Conservation (phyloP, 352 stramenopile genomes). For the Globisporangium rhizosaccharum region DNA sequence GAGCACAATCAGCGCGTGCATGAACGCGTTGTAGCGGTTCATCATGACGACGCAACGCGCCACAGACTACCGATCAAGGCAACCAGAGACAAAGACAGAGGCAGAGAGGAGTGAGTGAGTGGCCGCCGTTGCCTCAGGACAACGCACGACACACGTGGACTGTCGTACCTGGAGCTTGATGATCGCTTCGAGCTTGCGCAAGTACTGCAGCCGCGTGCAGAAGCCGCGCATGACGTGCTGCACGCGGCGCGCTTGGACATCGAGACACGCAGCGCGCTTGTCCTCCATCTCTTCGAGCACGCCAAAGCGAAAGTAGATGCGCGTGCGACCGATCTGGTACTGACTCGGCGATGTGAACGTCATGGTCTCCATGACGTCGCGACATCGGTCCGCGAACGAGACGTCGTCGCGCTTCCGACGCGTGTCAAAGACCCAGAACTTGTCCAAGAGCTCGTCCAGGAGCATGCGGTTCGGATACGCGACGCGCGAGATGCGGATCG, state of each 20-base stretch:
- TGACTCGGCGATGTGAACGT: slow-evolving; percentile 57
- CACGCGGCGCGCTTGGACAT: slow-evolving; percentile 52
- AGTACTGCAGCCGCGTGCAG: slow-evolving; percentile 45
- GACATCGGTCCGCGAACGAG: slow-evolving; percentile 36
- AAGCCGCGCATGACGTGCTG: slow-evolving; percentile 77
- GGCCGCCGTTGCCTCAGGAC: no score
- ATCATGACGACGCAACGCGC: slow-evolving; percentile 75
- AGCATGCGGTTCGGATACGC: slow-evolving; percentile 96
- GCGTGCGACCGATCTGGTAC: slow-evolving; percentile 70
- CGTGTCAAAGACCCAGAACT: slow-evolving; percentile 71
- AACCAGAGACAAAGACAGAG: slow-evolving; percentile 2
- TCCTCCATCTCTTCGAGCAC: slow-evolving; percentile 79
- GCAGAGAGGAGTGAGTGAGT: no score
- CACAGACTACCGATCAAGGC: slow-evolving; percentile 44
- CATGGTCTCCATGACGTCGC: slow-evolving; percentile 59
- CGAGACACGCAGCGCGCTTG: slow-evolving; percentile 46
- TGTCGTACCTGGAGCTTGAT: slow-evolving; percentile 64
- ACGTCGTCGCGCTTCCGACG: slow-evolving; percentile 36
- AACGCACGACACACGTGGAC: no score
- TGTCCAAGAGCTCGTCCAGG: slow-evolving; percentile 78
- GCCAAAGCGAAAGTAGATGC: slow-evolving; percentile 80
- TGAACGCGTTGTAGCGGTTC: slow-evolving; percentile 61
- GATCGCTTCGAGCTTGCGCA: slow-evolving; percentile 64
- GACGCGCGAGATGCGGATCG: slow-evolving; percentile 95
- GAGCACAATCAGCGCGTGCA: slow-evolving; percentile 46